These are phyloP conservation scores for Tricholomella constricta DNA, from an alignment of 768 basidiomycete genomes.

Conservation along the genomic window DNA sequence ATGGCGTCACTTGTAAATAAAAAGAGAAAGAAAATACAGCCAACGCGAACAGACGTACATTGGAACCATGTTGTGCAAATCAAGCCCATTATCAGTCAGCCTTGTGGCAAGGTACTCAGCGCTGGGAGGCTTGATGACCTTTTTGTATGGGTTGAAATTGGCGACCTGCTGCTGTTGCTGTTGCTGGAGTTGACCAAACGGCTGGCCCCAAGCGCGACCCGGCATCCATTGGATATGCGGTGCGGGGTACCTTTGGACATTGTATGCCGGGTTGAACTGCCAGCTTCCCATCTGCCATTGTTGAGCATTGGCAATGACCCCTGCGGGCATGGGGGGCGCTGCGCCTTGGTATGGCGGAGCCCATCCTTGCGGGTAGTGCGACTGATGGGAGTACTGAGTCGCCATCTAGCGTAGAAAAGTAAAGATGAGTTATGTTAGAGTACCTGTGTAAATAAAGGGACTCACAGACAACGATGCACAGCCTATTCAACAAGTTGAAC, in stretches of 20 bases:
- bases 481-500: not conserved
- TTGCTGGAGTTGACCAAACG: constrained; percentile 22
- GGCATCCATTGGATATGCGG: constrained; percentile 38
- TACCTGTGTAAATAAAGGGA: not conserved
- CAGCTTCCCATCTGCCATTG: constrained; percentile 57
- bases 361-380: constrained; percentile 20
- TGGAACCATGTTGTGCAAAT: constrained; percentile 65
- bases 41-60: constrained; percentile 43
- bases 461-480: constrained; percentile 1
- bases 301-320: constrained; percentile 42
- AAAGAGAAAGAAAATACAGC: not conserved
- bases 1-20: not conserved
- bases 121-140: constrained; percentile 58
- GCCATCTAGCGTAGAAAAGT: constrained; percentile 7
- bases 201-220: constrained; percentile 38
- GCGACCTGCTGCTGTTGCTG: constrained; percentile 22
- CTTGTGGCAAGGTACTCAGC: constrained; percentile 64
- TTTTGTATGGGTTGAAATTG: constrained; percentile 62
- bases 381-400: constrained; percentile 4
- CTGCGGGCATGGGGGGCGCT: constrained; percentile 61
- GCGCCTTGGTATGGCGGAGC: constrained; percentile 45
- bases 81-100: constrained; percentile 63
- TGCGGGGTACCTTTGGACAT: constrained; percentile 27
- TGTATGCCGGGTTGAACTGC: constrained; percentile 50
- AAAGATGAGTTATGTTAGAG: not conserved